Base-by-base conservation (phyloP, 495 filamentous ascomycete genomes). In the Xylaria curta region DNA sequence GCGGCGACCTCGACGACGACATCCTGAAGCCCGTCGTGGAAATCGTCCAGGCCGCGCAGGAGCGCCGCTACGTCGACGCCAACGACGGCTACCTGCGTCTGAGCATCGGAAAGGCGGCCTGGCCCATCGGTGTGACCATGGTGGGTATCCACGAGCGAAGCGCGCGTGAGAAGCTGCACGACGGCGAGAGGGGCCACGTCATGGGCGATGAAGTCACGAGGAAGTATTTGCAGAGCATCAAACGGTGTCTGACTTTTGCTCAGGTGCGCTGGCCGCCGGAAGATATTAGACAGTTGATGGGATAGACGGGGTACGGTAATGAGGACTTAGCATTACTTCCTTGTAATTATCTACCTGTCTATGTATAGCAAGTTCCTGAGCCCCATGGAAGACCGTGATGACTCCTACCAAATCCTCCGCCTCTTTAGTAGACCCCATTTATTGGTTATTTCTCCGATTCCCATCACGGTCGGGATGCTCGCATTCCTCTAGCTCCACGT, bases 121-220 rank as follows among this genome's bases (percentile, higher is more conserved):
- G 96, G 96, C 96, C 96, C 36, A 99, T 99, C 79, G 96, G 96
- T 82, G 96, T 99, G 38, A 99, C 96, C 76, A 98, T 98, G 96
- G 96, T 99, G 73, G 96, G 96, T 85, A 99, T 99, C 77, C 96
- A 99, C 88, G 96, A 98, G 83, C 90, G 96, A 72, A 94, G 90
- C 58, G 95, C 96, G 7, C 88, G 96, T 47, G 96, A 99, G 82
- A 98, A 98, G 83, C 85, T 99, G 59, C 95, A 98, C 78, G 89
- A 95, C 80, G 94, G 93, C 74, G 91, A 94, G 78, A 88, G 94
- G 72, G 96, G 95, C 7, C 97, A 99, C 81, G 97, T 99, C 77
- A 93, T 99, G 89, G 94, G 94, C 71, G 95, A 98, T 79, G 96
- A 99, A 84, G 88, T 90, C 38, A 99, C 96, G 61, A 86, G 96